Conservation (phyloP, 148 eudicot species). For the Arctostaphylos glauca region DNA sequence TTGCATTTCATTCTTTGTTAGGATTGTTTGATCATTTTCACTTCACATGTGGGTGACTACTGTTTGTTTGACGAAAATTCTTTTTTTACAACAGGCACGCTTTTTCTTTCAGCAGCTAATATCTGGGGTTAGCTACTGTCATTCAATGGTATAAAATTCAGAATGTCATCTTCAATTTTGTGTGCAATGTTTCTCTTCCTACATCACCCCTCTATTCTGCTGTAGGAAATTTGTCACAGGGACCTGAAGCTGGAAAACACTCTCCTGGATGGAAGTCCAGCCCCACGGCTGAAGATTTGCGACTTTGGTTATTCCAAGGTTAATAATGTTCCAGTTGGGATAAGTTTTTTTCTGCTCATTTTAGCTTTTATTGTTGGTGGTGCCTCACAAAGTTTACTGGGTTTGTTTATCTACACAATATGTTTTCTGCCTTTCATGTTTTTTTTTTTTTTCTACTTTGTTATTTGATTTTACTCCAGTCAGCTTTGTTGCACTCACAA, state of each 20-base stretch:
- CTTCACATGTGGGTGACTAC: neutral
- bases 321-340: neutral
- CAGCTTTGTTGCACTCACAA: slow-evolving; percentile 80
- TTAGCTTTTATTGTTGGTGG: neutral
- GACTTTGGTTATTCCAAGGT: slow-evolving; percentile 98
- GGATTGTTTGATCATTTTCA: neutral
- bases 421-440: neutral
- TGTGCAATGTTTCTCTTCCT: neutral
- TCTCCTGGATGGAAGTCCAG: slow-evolving; percentile 81
- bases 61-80: neutral
- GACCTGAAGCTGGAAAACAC: slow-evolving; percentile 95
- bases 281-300: slow-evolving; percentile 85
- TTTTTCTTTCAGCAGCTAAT: slow-evolving; percentile 94
- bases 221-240: slow-evolving; percentile 91
- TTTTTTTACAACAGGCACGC: slow-evolving; percentile 50
- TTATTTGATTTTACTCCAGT: slow-evolving; percentile 32
- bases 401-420: neutral
- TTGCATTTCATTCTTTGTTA: slow-evolving; percentile 4
- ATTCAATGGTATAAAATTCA: slow-evolving; percentile 54
- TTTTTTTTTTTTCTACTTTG: neutral
- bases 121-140: slow-evolving; percentile 93
- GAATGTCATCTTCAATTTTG: neutral
- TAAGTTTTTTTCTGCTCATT: neutral
- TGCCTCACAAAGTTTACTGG: neutral
- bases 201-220: neutral